A percentile compares a stretch with the other conserved stretches of the same genome.
Evolutionary conservation across 805 yeast genomes (phyloP).

Genomic region (Wickerhamiella lipophila): DNA sequence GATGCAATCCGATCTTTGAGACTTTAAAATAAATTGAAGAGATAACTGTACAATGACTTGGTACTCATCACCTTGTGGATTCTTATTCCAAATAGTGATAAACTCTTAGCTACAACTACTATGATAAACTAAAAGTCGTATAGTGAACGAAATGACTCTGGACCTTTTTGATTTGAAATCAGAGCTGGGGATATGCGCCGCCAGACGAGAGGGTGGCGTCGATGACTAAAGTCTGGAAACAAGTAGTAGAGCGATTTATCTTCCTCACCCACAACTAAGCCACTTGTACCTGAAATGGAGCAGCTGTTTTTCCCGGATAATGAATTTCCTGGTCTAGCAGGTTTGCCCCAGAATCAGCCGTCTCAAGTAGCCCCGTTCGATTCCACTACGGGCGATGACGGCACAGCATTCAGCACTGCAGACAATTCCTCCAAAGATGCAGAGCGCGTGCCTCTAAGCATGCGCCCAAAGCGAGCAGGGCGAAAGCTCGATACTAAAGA

Average conservation of each 20-base stretch:
- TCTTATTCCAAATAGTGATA: too few species aligned
- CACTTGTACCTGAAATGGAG: neutral
- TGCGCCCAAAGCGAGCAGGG: slow-evolving; percentile 12
- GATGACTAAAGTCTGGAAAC: neutral
- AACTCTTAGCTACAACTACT: too few species aligned
- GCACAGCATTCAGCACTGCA: neutral
- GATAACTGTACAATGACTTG: too few species aligned
- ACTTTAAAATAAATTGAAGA: too few species aligned
- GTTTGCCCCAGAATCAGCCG: neutral
- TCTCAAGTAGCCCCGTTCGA: neutral
- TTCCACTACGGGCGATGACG: neutral
- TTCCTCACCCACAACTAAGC: neutral
- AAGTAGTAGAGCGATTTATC: neutral
- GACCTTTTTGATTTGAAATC: neutral
- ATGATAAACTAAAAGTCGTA: too few species aligned
- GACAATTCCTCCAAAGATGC: neutral
- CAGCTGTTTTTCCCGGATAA: neutral
- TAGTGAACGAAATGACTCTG: too few species aligned
- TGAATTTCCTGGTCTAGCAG: neutral
- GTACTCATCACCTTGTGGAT: too few species aligned
- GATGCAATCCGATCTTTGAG: too few species aligned
- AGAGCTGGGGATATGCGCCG: too few species aligned
- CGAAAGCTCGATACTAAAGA: slow-evolving; percentile 58
- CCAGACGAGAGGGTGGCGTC: neutral
- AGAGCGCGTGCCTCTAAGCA: slow-evolving; percentile 10